A percentile compares a stretch with the other conserved stretches of the same genome.
These are phyloP conservation scores for Pittosporum tobira DNA, from an alignment of 129 eudicot species.

Conservation along the genomic window DNA sequence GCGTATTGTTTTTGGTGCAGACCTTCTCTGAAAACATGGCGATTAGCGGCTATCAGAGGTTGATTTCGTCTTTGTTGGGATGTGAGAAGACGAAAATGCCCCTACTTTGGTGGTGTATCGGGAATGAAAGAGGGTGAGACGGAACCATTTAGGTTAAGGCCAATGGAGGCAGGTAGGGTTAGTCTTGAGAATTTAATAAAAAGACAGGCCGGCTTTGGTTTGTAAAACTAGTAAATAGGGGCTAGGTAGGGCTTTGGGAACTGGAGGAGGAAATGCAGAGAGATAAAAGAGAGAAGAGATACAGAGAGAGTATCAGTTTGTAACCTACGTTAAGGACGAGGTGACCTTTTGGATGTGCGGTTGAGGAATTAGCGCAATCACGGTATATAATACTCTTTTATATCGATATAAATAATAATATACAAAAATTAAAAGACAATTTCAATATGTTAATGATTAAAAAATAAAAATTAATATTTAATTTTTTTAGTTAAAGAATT, in stretches of 20 bases:
- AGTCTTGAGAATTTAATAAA: slow-evolving; percentile 12
- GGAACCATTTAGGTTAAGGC: slow-evolving; percentile 4
- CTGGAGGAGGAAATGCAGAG: slow-evolving; percentile 21
- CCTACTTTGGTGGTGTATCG: slow-evolving; percentile 30
- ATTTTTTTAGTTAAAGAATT: too few species aligned
- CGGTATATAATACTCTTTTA: too few species aligned
- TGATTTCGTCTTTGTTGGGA: slow-evolving; percentile 4
- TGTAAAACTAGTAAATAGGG: slow-evolving; percentile 21
- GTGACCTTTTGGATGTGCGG: slow-evolving; percentile 5
- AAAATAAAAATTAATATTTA: too few species aligned
- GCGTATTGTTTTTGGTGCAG: slow-evolving; percentile 70
- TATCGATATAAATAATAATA: too few species aligned
- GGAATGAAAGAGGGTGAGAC: slow-evolving; percentile 39
- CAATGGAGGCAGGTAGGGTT: slow-evolving; percentile 27
- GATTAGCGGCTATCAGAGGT: slow-evolving; percentile 43
- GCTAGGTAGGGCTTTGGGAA: slow-evolving; percentile 43
- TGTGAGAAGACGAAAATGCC: slow-evolving; percentile 35
- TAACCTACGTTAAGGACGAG: neutral
- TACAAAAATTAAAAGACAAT: too few species aligned
- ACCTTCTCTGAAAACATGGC: slow-evolving; percentile 70
- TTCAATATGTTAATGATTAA: too few species aligned
- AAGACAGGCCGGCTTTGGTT: slow-evolving; percentile 28
- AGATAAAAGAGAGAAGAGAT: neutral
- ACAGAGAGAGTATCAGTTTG: too few species aligned
- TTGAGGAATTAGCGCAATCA: slow-evolving; percentile 13